Conservation (phyloP, 345 rosid species). For the Sonneratia caseolaris region DNA sequence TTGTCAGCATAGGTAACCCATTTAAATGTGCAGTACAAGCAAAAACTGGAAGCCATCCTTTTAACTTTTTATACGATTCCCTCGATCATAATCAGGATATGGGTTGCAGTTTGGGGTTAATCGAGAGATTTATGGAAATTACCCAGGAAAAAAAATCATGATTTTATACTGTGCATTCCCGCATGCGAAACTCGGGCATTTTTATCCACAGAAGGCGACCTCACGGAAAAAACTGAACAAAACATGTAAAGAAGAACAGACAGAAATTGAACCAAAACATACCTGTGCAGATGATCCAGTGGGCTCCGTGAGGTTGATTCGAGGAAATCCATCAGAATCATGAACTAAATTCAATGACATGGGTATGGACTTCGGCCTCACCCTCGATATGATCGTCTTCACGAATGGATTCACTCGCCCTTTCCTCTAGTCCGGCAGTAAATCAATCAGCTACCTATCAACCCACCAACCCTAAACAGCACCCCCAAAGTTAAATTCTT, state of each 20-base stretch:
- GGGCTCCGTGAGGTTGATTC: slow-evolving; percentile 66
- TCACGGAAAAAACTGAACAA: not conserved
- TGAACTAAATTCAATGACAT: slow-evolving; percentile 67
- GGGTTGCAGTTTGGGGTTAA: not conserved
- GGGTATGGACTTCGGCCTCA: slow-evolving; percentile 36
- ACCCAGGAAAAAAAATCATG: not conserved
- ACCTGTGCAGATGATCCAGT: slow-evolving; percentile 85
- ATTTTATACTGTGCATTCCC: not conserved
- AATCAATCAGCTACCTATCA: slow-evolving; percentile 8
- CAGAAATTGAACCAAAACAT: slow-evolving; percentile 1
- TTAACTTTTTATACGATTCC: not conserved
- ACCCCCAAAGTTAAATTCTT: not conserved
- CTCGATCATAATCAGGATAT: not conserved
- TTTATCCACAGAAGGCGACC: not conserved
- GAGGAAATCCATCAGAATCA: slow-evolving; percentile 53
- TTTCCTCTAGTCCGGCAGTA: slow-evolving; percentile 57
- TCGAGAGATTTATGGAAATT: too few relatives aligned
- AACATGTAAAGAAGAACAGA: not conserved
- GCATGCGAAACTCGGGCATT: not conserved
- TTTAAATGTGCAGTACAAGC: not conserved
- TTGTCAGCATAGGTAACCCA: not conserved
- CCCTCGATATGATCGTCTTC: slow-evolving; percentile 34
- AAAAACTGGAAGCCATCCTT: not conserved
- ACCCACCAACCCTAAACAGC: slow-evolving; percentile 7
- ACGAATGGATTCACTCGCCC: slow-evolving; percentile 52